Conservation (phyloP, 352 stramenopile species). For the Globisporangium cederbergense region DNA sequence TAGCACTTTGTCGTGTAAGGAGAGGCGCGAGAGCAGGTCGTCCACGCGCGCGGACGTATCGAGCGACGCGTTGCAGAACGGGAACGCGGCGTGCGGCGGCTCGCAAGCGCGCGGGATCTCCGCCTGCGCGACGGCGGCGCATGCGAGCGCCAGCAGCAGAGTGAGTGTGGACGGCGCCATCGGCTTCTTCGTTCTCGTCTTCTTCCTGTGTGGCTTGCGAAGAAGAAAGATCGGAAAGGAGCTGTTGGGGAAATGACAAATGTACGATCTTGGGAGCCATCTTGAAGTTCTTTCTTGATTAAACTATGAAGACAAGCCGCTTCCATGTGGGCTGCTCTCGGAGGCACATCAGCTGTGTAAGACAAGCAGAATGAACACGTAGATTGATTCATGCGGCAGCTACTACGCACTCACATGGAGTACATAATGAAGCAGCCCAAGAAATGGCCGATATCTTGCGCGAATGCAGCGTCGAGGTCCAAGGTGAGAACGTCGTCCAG, state of each 20-base stretch:
- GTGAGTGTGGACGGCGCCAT: neutral
- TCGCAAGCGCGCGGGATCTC: conserved; percentile 61
- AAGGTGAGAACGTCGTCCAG: too few species aligned
- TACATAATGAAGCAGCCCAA: too few species aligned
- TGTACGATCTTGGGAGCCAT: too few species aligned
- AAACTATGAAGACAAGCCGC: too few species aligned
- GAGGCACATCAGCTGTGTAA: too few species aligned
- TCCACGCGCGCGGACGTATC: conserved; percentile 56
- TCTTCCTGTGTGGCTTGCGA: neutral
- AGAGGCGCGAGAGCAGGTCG: conserved; percentile 69
- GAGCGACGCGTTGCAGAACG: conserved; percentile 82
- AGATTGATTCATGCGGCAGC: too few species aligned
- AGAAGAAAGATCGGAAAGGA: conserved; percentile 7
- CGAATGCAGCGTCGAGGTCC: too few species aligned
- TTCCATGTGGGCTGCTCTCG: too few species aligned
- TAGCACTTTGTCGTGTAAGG: conserved; percentile 65
- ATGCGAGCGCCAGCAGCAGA: neutral
- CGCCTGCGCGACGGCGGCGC: neutral
- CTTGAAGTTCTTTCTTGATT: too few species aligned
- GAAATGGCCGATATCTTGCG: too few species aligned
- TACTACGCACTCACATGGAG: too few species aligned
- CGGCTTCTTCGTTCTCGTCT: neutral
- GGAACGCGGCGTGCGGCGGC: conserved; percentile 26
- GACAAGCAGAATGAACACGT: too few species aligned
- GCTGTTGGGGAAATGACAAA: neutral